A percentile compares a stretch with the other conserved stretches of the same genome.
These are phyloP conservation scores for Pichia terricola DNA, from an alignment of 1,139 yeast species.

Conservation along the genomic window DNA sequence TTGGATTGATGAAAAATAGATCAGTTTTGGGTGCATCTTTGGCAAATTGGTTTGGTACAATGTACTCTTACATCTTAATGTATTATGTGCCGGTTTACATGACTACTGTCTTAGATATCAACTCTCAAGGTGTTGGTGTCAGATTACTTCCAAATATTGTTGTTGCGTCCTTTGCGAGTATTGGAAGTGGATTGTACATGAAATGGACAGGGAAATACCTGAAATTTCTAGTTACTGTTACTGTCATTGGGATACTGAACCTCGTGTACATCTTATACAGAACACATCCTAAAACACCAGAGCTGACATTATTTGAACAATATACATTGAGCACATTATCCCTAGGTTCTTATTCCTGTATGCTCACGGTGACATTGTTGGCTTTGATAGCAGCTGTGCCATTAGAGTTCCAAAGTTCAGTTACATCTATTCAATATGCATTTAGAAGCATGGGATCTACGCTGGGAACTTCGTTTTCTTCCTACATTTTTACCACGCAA, in stretches of 20 bases:
- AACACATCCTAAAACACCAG: slow-evolving; percentile 14
- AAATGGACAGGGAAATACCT: slow-evolving; percentile 29
- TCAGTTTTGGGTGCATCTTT: slow-evolving; percentile 30
- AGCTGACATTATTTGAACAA: slow-evolving; percentile 25
- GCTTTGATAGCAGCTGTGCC: slow-evolving; percentile 48
- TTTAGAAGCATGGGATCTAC: slow-evolving; percentile 49
- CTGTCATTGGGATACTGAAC: slow-evolving; percentile 24
- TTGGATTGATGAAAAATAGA: slow-evolving; percentile 25
- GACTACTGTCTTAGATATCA: slow-evolving; percentile 24
- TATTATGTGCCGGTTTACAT: slow-evolving; percentile 29
- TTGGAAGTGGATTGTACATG: slow-evolving; percentile 30
- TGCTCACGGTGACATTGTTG: slow-evolving; percentile 41
- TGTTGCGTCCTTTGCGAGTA: slow-evolving; percentile 25
- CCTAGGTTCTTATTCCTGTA: slow-evolving; percentile 35
- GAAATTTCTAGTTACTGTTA: slow-evolving; percentile 20
- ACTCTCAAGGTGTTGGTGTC: slow-evolving; percentile 28
- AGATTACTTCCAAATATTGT: slow-evolving; percentile 31
- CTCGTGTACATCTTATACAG: slow-evolving; percentile 12
- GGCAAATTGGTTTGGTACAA: slow-evolving; percentile 33
- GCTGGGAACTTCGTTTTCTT: slow-evolving; percentile 40
- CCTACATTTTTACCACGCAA: slow-evolving; percentile 37
- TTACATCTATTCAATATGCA: slow-evolving; percentile 46
- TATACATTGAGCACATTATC: slow-evolving; percentile 30
- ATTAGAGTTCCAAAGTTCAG: slow-evolving; percentile 38
- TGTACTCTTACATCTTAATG: slow-evolving; percentile 26